Percentiles rank a stretch among this genome's conserved stretches.
These are phyloP conservation scores for Penicillium sclerotigenum DNA, from an alignment of 2,329 filamentous ascomycete genomes.

Conservation along the genomic window DNA sequence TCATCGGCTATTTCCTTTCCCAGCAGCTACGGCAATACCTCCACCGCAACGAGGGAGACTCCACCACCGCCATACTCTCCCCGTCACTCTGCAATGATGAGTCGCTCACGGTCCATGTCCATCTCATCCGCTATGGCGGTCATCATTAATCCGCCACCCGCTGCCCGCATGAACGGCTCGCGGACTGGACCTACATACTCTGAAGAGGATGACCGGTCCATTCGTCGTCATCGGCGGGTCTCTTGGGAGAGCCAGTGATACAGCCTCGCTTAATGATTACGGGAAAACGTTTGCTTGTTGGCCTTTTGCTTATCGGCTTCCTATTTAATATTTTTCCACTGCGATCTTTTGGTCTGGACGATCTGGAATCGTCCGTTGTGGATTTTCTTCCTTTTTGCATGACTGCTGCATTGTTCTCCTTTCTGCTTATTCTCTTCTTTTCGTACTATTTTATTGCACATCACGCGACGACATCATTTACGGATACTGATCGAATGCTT, in stretches of 20 bases:
- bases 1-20: conserved; percentile 43
- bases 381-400: neutral
- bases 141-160: conserved; percentile 23
- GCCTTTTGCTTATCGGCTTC: neutral
- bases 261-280: neutral
- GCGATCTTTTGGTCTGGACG: neutral
- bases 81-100: conserved; percentile 26
- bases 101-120: conserved; percentile 35
- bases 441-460: conserved; percentile 10
- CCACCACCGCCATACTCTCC: conserved; percentile 44
- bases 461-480: conserved; percentile 14
- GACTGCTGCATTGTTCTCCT: neutral
- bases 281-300: neutral
- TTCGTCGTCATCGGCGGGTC: conserved; percentile 22
- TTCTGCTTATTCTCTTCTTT: neutral
- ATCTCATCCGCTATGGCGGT: conserved; percentile 28
- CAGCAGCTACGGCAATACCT: conserved; percentile 46
- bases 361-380: conserved; percentile 13
- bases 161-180: conserved; percentile 28
- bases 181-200: conserved; percentile 27
- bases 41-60: conserved; percentile 43
- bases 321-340: neutral
- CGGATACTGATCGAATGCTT: neutral
- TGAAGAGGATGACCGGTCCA: conserved; percentile 21
- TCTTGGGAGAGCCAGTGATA: conserved; percentile 31